These are phyloP conservation scores for Phialemonium atrogriseum DNA, from an alignment of 2,329 filamentous ascomycete species.

Conservation along the genomic window DNA sequence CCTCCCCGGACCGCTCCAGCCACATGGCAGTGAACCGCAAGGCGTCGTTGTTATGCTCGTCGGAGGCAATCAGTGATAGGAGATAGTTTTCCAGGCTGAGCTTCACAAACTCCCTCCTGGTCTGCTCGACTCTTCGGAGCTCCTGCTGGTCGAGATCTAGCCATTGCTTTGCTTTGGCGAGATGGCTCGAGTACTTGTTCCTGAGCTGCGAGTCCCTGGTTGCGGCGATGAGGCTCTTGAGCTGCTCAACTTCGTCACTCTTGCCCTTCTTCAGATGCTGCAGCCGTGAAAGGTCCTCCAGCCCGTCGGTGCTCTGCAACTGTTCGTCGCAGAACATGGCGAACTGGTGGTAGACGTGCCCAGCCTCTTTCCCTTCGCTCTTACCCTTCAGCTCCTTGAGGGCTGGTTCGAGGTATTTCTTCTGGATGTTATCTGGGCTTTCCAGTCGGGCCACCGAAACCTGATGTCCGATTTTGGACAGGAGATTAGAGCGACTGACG, in stretches of 20 bases:
- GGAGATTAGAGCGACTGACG: slow-evolving; percentile 67
- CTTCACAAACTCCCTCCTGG: slow-evolving; percentile 73
- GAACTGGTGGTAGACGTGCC: slow-evolving; percentile 89
- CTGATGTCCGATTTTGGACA: slow-evolving; percentile 82
- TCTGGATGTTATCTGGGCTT: slow-evolving; percentile 83
- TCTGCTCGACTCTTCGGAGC: slow-evolving; percentile 67
- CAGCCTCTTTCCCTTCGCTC: slow-evolving; percentile 62
- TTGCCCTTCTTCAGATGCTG: slow-evolving; percentile 74
- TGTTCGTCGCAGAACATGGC: slow-evolving; percentile 93
- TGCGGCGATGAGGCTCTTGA: slow-evolving; percentile 51
- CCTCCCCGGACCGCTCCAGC: slow-evolving; percentile 76
- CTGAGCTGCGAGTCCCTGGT: slow-evolving; percentile 44
- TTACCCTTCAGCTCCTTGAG: slow-evolving; percentile 70
- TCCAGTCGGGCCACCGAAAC: slow-evolving; percentile 85
- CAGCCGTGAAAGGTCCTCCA: slow-evolving; percentile 78
- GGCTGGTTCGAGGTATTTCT: slow-evolving; percentile 76
- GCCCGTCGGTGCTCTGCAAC: slow-evolving; percentile 73
- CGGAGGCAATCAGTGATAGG: slow-evolving; percentile 72
- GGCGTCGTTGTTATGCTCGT: slow-evolving; percentile 82
- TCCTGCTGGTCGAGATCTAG: slow-evolving; percentile 85
- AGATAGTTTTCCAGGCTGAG: slow-evolving; percentile 92
- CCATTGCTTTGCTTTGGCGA: slow-evolving; percentile 75
- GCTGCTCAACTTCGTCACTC: slow-evolving; percentile 67
- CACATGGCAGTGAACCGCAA: slow-evolving; percentile 90
- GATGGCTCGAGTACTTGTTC: slow-evolving; percentile 49